Conservation (phyloP, 208 protist species). For the Trypanosoma rangeli region DNA sequence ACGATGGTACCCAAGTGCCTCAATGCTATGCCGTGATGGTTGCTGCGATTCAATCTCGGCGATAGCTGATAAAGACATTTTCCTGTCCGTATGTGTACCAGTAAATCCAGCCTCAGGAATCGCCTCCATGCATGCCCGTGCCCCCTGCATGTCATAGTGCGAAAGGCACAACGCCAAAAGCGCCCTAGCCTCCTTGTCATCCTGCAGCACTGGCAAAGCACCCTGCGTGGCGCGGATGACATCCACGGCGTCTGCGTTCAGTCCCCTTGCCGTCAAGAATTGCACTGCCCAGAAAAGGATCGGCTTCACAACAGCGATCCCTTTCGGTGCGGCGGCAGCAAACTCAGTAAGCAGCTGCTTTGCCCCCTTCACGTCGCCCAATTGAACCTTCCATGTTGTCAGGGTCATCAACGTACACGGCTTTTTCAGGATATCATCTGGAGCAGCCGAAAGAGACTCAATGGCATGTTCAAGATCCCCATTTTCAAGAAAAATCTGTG, state of each 20-base stretch:
- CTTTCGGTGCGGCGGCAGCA: conserved; percentile 16
- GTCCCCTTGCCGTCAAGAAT: conserved; percentile 40
- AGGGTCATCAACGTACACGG: conserved; percentile 58
- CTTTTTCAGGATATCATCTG: conserved; percentile 30
- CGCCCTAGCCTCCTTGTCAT: conserved; percentile 47
- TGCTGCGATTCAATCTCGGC: conserved; percentile 36
- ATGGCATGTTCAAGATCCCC: conserved; percentile 61
- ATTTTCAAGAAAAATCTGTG: conserved; percentile 78
- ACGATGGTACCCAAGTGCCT: conserved; percentile 65
- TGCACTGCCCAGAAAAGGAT: conserved; percentile 70
- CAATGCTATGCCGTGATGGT: conserved; percentile 50
- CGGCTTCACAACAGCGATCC: conserved; percentile 18
- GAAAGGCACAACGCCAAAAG: conserved; percentile 61
- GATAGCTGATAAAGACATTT: conserved; percentile 36
- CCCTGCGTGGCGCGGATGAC: conserved; percentile 42
- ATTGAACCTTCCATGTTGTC: conserved; percentile 60
- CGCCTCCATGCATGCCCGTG: conserved; percentile 24
- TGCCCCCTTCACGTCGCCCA: conserved; percentile 36
- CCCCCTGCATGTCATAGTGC: conserved; percentile 48
- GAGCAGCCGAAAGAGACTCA: conserved; percentile 38
- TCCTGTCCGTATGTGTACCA: not conserved
- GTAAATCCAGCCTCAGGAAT: conserved; percentile 17
- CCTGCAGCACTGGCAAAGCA: conserved; percentile 30
- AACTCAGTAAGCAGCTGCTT: conserved; percentile 30
- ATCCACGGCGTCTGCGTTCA: conserved; percentile 43